phyloP scores from a whole-genome alignment of 2,329 filamentous ascomycete genomes.

The Pseudogymnoascus sp. region DNA sequence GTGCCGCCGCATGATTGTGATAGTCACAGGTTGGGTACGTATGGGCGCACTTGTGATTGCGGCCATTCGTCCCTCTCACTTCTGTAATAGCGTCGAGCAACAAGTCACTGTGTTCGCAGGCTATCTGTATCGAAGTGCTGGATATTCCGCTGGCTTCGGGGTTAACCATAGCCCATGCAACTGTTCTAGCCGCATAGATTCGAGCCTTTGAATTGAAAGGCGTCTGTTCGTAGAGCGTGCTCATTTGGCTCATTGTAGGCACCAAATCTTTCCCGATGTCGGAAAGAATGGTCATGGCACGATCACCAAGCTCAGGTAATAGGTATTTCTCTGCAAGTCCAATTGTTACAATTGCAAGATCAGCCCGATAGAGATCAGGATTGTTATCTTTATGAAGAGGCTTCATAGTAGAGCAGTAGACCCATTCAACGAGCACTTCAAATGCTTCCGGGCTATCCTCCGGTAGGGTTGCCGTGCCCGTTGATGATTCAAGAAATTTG shows the following conservation, averaged over 20 bases:
- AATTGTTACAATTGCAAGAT: neutral
- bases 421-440: slow-evolving; percentile 13
- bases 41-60: slow-evolving; percentile 8
- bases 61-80: neutral
- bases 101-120: neutral
- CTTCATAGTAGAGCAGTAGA: slow-evolving; percentile 10
- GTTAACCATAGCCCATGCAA: neutral
- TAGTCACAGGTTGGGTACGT: neutral
- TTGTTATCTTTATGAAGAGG: neutral
- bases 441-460: slow-evolving; percentile 14
- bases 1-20: neutral
- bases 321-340: slow-evolving; percentile 10
- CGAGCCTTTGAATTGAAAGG: neutral
- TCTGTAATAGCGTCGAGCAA: neutral
- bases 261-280: neutral
- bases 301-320: slow-evolving; percentile 11
- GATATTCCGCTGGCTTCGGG: neutral
- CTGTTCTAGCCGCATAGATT: neutral
- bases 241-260: neutral
- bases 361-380: neutral
- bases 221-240: neutral
- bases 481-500: slow-evolving; percentile 12
- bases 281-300: neutral
- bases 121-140: rapidly evolving
- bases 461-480: slow-evolving; percentile 2